These are phyloP conservation scores for Schoenoplectus triqueter DNA, from an alignment of 202 grass and related monocot species.

Conservation along the genomic window DNA sequence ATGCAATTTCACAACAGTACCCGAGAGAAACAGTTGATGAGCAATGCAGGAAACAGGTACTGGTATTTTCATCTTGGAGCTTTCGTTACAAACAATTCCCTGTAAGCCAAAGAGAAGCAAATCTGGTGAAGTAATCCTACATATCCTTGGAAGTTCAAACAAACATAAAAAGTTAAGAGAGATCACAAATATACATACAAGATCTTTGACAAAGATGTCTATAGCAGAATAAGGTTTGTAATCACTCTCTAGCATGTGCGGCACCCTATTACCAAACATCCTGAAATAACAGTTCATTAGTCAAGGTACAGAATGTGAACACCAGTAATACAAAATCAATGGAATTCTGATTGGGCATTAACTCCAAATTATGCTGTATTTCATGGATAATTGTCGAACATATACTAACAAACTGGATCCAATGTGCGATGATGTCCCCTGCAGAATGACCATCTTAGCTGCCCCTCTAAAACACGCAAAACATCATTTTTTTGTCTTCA, in stretches of 20 bases:
- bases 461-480: background rate
- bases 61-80: conserved; percentile 77
- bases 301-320: conserved; percentile 2
- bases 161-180: conserved; percentile 24
- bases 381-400: background rate
- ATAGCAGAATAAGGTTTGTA: conserved; percentile 95
- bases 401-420: background rate
- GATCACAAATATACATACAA: conserved; percentile 60
- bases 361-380: background rate
- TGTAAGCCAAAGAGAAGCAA: conserved; percentile 41
- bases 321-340: background rate
- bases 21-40: conserved; percentile 89
- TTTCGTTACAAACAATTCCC: conserved; percentile 89
- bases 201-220: conserved; percentile 98
- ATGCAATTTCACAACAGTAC: conserved; percentile 48
- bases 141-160: conserved; percentile 28
- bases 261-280: conserved; percentile 99
- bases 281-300: conserved; percentile 47
- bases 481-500: background rate
- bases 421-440: background rate
- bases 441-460: background rate
- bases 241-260: conserved; percentile 85
- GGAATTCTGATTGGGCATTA: background rate
- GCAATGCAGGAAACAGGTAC: conserved; percentile 77
- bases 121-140: conserved; percentile 30